These are phyloP conservation scores for Boletus semigastroideus DNA, from an alignment of 1,284 basidiomycete species.

Conservation along the genomic window DNA sequence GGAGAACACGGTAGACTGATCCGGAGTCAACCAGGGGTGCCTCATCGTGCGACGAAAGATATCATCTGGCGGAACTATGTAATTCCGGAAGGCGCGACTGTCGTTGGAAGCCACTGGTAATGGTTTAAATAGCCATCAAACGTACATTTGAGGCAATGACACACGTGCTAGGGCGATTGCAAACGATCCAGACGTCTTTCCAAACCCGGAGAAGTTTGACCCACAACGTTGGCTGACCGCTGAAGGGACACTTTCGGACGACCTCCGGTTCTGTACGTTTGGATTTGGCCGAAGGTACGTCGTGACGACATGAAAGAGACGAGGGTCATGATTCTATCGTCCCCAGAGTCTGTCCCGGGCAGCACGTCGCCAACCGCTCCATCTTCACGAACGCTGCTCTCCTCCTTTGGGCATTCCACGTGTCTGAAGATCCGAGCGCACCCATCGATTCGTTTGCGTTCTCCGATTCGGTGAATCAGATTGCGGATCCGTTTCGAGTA, in stretches of 20 bases:
- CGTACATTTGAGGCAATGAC: not conserved
- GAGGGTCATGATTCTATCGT: not conserved
- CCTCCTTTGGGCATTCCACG: constrained; percentile 6
- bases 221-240: constrained; percentile 7
- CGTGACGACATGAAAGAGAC: not conserved
- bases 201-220: constrained; percentile 6
- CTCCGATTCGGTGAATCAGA: not conserved
- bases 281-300: constrained; percentile 11
- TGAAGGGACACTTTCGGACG: constrained; percentile 1
- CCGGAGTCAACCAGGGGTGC: not conserved
- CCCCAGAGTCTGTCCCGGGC: constrained; percentile 3
- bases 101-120: constrained; percentile 10
- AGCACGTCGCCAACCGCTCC: constrained; percentile 7
- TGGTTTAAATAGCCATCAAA: not conserved
- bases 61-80: constrained; percentile 8
- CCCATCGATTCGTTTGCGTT: constrained; percentile 8
- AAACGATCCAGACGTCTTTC: constrained; percentile 9
- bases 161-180: constrained; percentile 6
- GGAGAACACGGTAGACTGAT: not conserved
- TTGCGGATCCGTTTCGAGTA: constrained; percentile 3
- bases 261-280: constrained; percentile 7
- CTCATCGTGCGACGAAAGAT: constrained; percentile 7
- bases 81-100: constrained; percentile 8
- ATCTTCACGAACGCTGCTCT: not conserved
- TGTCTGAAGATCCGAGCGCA: not conserved